phyloP scores from a whole-genome alignment of 129 eudicot genomes.

The Sambucus nigra region DNA sequence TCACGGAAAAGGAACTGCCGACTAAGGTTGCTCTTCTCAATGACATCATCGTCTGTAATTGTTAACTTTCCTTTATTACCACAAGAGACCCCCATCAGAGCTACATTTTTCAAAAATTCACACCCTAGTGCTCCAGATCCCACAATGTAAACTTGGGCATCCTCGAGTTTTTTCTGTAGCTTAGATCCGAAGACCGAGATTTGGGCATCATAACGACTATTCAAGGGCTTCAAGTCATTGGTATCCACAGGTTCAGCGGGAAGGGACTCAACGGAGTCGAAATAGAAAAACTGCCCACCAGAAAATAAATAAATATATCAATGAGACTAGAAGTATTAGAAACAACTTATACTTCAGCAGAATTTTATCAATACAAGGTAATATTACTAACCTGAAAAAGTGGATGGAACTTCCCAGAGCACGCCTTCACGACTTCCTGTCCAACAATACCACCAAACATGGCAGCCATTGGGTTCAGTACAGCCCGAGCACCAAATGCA shows the following conservation, averaged over 20 bases:
- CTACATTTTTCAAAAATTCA: constrained; percentile 78
- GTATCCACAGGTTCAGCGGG: constrained; percentile 70
- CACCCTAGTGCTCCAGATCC: constrained; percentile 97
- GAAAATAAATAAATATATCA: constrained; percentile 5
- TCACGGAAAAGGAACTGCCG: constrained; percentile 88
- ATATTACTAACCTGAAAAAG: constrained; percentile 30
- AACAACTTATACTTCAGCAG: not conserved
- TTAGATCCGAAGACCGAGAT: constrained; percentile 86
- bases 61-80: constrained; percentile 65
- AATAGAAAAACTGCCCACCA: constrained; percentile 71
- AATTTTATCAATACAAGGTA: not conserved
- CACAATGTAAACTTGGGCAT: constrained; percentile 67
- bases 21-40: constrained; percentile 92
- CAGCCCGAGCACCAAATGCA: constrained; percentile 87
- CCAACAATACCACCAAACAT: constrained; percentile 92
- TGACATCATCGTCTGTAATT: constrained; percentile 88
- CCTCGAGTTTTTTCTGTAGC: constrained; percentile 76
- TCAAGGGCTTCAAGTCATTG: constrained; percentile 53
- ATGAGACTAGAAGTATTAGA: not conserved
- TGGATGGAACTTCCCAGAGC: constrained; percentile 54
- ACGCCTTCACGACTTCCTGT: constrained; percentile 55
- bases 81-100: constrained; percentile 88
- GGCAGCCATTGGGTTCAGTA: constrained; percentile 87
- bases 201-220: constrained; percentile 91
- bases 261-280: constrained; percentile 85